Conservation (phyloP, 495 filamentous ascomycete genomes). For the Podospora sp. region DNA sequence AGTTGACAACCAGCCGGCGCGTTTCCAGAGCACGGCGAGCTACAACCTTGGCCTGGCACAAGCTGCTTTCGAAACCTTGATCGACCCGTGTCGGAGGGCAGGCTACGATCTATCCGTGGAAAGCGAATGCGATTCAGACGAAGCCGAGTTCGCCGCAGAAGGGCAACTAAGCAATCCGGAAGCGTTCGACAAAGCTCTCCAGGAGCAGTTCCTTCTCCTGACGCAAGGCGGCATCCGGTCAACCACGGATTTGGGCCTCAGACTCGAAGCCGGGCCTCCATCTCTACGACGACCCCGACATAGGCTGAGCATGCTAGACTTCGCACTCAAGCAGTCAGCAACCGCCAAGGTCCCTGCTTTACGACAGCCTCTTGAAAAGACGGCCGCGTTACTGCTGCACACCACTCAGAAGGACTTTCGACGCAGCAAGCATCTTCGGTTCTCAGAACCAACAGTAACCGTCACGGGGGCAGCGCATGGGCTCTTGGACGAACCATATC, state of each 20-base stretch:
- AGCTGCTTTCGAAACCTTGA: conserved; percentile 58
- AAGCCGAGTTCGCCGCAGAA: conserved; percentile 1
- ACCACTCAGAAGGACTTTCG: background rate
- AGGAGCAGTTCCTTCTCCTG: conserved; percentile 28
- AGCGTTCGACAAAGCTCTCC: conserved; percentile 20
- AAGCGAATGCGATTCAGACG: conserved; percentile 43
- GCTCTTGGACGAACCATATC: conserved; percentile 30
- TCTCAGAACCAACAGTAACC: conserved; percentile 28
- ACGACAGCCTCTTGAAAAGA: conserved; percentile 18
- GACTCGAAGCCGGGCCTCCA: conserved; percentile 20
- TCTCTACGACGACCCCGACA: conserved; percentile 3
- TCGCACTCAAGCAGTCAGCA: conserved; percentile 41
- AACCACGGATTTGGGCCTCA: conserved; percentile 29
- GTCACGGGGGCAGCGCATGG: conserved; percentile 31
- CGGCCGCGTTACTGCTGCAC: background rate
- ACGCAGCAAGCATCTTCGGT: background rate
- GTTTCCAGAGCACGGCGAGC: conserved; percentile 50
- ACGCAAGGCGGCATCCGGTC: conserved; percentile 21
- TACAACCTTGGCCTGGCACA: conserved; percentile 53
- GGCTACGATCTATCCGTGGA: conserved; percentile 54
- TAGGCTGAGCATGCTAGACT: conserved; percentile 24
- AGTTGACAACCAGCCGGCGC: conserved; percentile 59
- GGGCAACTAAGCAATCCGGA: background rate
- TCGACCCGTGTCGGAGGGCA: conserved; percentile 55
- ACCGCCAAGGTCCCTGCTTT: conserved; percentile 43